These are phyloP conservation scores for Rhizopus microsporus DNA, from an alignment of 371 early-diverging fungal species.

Conservation along the genomic window DNA sequence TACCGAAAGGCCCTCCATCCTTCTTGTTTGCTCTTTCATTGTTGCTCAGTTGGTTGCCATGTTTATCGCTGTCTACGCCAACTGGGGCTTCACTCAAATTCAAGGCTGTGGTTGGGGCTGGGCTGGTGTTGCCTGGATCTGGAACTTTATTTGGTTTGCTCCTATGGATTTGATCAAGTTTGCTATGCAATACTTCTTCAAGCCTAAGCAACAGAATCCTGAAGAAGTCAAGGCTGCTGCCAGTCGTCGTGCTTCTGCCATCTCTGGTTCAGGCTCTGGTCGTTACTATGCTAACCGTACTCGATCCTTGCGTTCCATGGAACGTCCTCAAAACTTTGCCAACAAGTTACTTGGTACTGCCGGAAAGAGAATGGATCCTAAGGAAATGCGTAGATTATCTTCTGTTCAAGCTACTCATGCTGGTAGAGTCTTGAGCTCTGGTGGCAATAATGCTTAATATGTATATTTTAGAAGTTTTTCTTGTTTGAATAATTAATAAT, in stretches of 20 bases:
- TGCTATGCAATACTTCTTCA: slow-evolving; percentile 58
- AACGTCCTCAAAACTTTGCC: slow-evolving; percentile 35
- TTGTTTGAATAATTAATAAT: neutral
- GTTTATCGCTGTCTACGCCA: slow-evolving; percentile 60
- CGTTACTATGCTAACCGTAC: slow-evolving; percentile 42
- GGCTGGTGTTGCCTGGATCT: slow-evolving; percentile 69
- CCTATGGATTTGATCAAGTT: slow-evolving; percentile 74
- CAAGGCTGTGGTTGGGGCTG: slow-evolving; percentile 56
- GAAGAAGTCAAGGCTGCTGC: slow-evolving; percentile 14
- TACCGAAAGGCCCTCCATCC: slow-evolving; percentile 53
- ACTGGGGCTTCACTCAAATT: slow-evolving; percentile 62
- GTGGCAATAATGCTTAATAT: neutral
- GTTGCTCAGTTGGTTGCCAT: slow-evolving; percentile 59
- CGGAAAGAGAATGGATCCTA: slow-evolving; percentile 34
- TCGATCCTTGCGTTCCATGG: slow-evolving; percentile 23
- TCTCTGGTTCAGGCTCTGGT: slow-evolving; percentile 30
- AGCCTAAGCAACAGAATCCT: slow-evolving; percentile 28
- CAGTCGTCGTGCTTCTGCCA: slow-evolving; percentile 29
- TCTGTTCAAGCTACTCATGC: slow-evolving; percentile 33
- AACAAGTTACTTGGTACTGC: slow-evolving; percentile 23
- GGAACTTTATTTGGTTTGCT: slow-evolving; percentile 75
- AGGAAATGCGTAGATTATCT: slow-evolving; percentile 48
- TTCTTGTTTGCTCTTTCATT: slow-evolving; percentile 49
- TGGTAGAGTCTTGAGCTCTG: neutral
- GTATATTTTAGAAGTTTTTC: neutral